These are phyloP conservation scores for Blastomyces emzantsi DNA, from an alignment of 2,329 filamentous ascomycete species.

Conservation along the genomic window DNA sequence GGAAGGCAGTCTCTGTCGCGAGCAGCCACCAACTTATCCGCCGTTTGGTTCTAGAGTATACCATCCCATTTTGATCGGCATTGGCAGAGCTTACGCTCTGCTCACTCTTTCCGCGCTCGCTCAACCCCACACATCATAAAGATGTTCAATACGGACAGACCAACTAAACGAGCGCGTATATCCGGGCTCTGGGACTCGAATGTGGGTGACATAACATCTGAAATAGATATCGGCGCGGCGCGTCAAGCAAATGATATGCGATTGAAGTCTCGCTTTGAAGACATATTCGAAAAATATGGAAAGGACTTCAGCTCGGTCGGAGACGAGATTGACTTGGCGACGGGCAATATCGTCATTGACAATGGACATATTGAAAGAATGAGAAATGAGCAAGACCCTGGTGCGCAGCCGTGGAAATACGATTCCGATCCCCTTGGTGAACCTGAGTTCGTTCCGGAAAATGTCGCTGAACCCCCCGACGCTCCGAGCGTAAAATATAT, in stretches of 20 bases:
- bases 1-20: background rate
- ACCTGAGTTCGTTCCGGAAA: background rate
- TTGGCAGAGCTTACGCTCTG: background rate
- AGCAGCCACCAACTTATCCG: background rate
- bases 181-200: constrained; percentile 13
- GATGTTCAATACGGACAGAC: constrained; percentile 24
- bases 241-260: constrained; percentile 59
- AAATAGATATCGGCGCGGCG: constrained; percentile 44
- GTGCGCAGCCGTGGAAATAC: constrained; percentile 22
- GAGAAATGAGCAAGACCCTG: constrained; percentile 47
- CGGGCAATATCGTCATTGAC: constrained; percentile 75
- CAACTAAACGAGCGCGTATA: constrained; percentile 52
- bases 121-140: background rate
- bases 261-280: constrained; percentile 75
- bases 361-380: constrained; percentile 73
- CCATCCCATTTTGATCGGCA: too few species aligned
- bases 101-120: background rate
- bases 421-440: constrained; percentile 20
- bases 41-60: background rate
- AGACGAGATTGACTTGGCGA: constrained; percentile 80
- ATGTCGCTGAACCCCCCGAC: background rate
- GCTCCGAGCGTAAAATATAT: background rate
- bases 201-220: background rate
- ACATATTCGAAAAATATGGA: constrained; percentile 82
- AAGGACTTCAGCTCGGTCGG: constrained; percentile 73